phyloP scores from a whole-genome alignment of 352 stramenopile species.

The Chloridella minuta region DNA sequence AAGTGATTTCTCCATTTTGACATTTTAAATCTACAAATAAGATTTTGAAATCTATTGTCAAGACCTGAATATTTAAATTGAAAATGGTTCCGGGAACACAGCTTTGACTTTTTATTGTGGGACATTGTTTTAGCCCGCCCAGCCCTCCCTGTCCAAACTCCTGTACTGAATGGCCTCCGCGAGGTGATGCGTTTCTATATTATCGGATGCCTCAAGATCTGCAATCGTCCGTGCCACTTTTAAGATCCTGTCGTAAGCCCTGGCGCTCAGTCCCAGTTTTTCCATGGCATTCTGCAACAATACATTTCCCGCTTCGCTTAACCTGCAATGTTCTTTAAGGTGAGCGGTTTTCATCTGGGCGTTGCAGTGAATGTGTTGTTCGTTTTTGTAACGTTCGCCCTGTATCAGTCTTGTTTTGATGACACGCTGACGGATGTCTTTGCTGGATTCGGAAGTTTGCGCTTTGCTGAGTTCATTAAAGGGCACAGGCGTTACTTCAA shows the following conservation, averaged over 20 bases:
- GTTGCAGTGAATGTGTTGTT: background rate
- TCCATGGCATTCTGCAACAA: background rate
- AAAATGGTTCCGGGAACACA: too few species aligned
- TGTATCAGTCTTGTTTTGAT: background rate
- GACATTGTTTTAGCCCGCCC: background rate
- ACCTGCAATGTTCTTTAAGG: background rate
- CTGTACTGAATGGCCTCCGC: background rate
- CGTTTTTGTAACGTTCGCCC: background rate
- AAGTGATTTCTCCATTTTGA: too few species aligned
- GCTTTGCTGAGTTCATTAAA: background rate
- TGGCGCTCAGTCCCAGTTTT: background rate
- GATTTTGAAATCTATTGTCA: too few species aligned
- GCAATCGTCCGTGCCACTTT: background rate
- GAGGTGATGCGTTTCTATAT: background rate
- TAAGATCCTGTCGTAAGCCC: background rate
- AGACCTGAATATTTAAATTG: too few species aligned
- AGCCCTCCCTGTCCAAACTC: background rate
- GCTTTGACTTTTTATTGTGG: too few species aligned
- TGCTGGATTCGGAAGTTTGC: background rate
- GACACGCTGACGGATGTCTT: background rate
- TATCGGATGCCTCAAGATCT: background rate
- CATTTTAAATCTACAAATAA: too few species aligned
- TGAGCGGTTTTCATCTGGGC: background rate
- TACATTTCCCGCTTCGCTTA: background rate
- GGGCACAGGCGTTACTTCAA: background rate